Conservation (phyloP, 306 rosid species). For the Leucaena leucocephala region DNA sequence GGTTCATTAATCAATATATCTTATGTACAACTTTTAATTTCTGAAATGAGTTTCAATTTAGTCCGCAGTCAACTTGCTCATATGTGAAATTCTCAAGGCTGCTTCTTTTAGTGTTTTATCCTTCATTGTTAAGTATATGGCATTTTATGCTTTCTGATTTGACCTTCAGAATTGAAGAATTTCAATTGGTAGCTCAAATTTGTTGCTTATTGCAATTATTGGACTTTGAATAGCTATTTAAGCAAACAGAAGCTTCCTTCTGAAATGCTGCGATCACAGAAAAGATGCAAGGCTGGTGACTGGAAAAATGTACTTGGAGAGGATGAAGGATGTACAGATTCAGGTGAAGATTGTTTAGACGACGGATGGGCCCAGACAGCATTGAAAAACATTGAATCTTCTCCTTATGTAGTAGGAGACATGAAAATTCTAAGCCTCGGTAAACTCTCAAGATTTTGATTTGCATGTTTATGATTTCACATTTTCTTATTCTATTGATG, state of each 20-base stretch:
- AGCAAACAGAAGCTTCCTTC: constrained; percentile 83
- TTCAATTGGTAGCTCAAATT: constrained; percentile 35
- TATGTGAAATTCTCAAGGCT: not conserved
- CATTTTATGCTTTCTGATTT: constrained; percentile 26
- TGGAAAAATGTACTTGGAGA: constrained; percentile 66
- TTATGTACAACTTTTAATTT: constrained; percentile 24
- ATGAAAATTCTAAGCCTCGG: constrained; percentile 80
- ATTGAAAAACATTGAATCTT: constrained; percentile 48
- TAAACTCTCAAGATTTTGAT: constrained; percentile 41
- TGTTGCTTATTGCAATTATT: constrained; percentile 37
- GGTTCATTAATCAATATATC: constrained; percentile 13
- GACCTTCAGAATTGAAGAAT: constrained; percentile 19
- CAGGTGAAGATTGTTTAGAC: constrained; percentile 67
- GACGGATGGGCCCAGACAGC: constrained; percentile 47
- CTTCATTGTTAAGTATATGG: constrained; percentile 16
- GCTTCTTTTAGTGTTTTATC: not conserved
- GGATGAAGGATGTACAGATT: constrained; percentile 72
- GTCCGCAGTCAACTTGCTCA: not conserved
- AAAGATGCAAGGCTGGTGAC: constrained; percentile 62
- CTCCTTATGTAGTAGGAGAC: constrained; percentile 76
- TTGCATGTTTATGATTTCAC: constrained; percentile 29
- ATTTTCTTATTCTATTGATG: constrained; percentile 18
- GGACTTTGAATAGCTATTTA: constrained; percentile 66
- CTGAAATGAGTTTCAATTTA: not conserved
- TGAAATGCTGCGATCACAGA: constrained; percentile 82